Conservation (phyloP, 148 eudicot species). For the Persicaria tinctoria region DNA sequence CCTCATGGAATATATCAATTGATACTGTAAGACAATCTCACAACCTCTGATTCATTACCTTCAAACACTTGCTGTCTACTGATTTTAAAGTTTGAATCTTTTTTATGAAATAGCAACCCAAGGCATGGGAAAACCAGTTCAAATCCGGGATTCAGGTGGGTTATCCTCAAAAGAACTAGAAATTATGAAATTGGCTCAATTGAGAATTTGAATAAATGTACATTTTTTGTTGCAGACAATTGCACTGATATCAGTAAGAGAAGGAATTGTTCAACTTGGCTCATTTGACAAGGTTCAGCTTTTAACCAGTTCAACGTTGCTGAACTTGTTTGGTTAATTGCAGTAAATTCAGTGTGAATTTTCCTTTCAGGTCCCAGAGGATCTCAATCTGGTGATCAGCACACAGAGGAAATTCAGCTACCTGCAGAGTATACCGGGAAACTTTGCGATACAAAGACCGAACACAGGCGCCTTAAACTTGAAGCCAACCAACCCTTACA, state of each 20-base stretch:
- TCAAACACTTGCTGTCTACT: slow-evolving; percentile 6
- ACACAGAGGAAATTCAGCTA: slow-evolving; percentile 4
- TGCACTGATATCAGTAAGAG: slow-evolving; percentile 8
- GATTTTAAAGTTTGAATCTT: background rate
- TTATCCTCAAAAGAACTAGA: background rate
- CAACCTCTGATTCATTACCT: background rate
- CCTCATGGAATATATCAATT: slow-evolving; percentile 89
- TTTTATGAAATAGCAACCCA: slow-evolving; percentile 51
- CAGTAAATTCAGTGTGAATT: background rate
- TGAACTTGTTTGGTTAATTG: too few species aligned
- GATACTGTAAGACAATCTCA: slow-evolving; percentile 46
- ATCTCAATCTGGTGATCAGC: slow-evolving; percentile 2
- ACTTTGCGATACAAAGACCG: background rate
- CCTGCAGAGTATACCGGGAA: background rate
- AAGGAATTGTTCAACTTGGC: background rate
- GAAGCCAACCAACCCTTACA: background rate
- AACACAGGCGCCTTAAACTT: background rate
- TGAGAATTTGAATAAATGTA: background rate
- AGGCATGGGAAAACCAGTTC: slow-evolving; percentile 99
- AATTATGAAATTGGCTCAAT: background rate
- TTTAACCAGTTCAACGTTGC: too few species aligned
- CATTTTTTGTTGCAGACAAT: background rate
- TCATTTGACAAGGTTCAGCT: slow-evolving; percentile 3
- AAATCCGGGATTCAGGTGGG: slow-evolving; percentile 35
- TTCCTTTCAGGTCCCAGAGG: background rate